phyloP scores from a whole-genome alignment of 202 grass and related monocot species.

The Setaria viridis region DNA sequence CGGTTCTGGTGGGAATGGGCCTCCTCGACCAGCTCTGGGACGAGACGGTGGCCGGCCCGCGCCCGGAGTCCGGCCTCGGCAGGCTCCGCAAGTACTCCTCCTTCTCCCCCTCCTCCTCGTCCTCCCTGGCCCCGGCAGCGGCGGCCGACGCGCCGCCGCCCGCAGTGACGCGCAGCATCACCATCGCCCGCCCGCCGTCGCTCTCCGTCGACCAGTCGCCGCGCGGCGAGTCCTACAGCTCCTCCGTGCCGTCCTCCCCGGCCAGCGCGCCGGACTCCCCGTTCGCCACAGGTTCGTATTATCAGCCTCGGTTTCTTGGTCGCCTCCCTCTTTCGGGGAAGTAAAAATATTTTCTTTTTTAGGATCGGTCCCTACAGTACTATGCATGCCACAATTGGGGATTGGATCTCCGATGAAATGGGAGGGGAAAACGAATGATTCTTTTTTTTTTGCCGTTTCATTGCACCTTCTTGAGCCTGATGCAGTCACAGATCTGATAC shows the following conservation, averaged over 20 bases:
- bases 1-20: slow-evolving; percentile 43
- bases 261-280: slow-evolving; percentile 61
- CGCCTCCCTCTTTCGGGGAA: no score
- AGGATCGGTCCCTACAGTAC: neutral
- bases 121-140: neutral
- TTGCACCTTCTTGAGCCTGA: neutral
- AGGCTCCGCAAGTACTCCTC: slow-evolving; percentile 77
- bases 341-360: neutral
- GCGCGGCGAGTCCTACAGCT: slow-evolving; percentile 28
- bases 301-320: slow-evolving; percentile 4
- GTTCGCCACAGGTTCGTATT: slow-evolving; percentile 41
- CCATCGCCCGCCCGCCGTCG: slow-evolving; percentile 50
- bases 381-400: slow-evolving; percentile 3
- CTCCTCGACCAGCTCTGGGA: slow-evolving; percentile 94
- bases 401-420: slow-evolving; percentile 32
- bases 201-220: slow-evolving; percentile 42
- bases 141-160: neutral
- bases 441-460: neutral
- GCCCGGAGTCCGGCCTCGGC: slow-evolving; percentile 74
- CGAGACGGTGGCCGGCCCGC: slow-evolving; percentile 90
- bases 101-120: slow-evolving; percentile 58
- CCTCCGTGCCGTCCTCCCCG: slow-evolving; percentile 61
- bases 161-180: slow-evolving; percentile 62
- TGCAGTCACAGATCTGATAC: slow-evolving; percentile 15
- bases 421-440: neutral